These are phyloP conservation scores for Diospyros lotus DNA, from an alignment of 148 eudicot species.

Conservation along the genomic window DNA sequence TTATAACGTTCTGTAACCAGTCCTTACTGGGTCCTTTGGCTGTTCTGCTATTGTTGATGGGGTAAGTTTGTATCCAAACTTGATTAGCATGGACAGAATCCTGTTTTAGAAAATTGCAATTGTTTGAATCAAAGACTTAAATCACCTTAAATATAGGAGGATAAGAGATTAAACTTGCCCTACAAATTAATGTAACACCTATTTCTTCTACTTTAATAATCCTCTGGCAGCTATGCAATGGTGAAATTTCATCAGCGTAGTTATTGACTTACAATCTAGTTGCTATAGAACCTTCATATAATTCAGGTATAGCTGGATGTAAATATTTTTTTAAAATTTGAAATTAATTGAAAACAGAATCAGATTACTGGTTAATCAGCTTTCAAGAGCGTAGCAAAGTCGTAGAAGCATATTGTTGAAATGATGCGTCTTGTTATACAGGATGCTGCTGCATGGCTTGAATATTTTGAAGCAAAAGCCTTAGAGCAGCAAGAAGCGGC, in stretches of 20 bases:
- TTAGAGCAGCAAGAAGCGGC: conserved; percentile 97
- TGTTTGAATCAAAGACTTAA: background rate
- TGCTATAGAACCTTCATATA: background rate
- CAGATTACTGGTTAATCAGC: background rate
- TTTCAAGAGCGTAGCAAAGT: background rate
- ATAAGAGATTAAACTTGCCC: background rate
- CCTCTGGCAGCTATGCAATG: background rate
- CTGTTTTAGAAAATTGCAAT: background rate
- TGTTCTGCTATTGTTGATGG: background rate
- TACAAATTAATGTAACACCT: background rate
- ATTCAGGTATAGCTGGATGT: background rate
- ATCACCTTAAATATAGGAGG: background rate
- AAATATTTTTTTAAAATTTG: background rate
- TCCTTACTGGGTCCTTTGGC: background rate
- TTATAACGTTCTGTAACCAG: background rate
- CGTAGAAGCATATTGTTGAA: background rate
- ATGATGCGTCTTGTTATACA: conserved; percentile 22
- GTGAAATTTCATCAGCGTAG: background rate
- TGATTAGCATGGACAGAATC: background rate
- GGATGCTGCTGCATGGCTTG: conserved; percentile 99
- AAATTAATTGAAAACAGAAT: background rate
- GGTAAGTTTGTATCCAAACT: background rate
- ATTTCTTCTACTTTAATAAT: background rate
- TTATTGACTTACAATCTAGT: background rate
- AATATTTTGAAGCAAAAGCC: conserved; percentile 95